Base-by-base conservation (phyloP, 768 basidiomycete genomes). In the Termitomyces bulborhizus region DNA sequence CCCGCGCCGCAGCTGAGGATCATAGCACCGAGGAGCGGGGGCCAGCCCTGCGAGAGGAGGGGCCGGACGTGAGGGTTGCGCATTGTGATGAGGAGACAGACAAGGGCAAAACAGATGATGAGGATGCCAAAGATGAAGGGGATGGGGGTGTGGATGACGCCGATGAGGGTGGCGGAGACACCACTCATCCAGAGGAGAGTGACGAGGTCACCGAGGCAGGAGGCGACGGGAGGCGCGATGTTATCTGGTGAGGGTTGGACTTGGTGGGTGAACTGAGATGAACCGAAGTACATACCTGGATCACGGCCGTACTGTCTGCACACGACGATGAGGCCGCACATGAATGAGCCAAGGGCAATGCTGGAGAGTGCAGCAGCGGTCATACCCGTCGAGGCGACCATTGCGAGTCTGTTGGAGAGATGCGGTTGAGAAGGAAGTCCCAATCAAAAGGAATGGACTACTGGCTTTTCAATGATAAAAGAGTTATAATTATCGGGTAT, bases 161-260 rank as follows among this genome's bases (percentile, higher is more conserved):
- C 71, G 44, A 93, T 82, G 55, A 96, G 79, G n/a, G 82, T 57
- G 2, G 87, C 79, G 6, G 90, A 86, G n/a, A 86, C 75, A 16
- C 73, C 54, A n/a, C 88, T 90, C 27, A 98, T 73, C 53, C 98
- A 83, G 56, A 84, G 78, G 46, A 99, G 82, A 0, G 96, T 96
- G 48, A 98, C 78, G 34, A 99, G 78, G 64, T 98, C 97, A 4
- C 97, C 96, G 2, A 98, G 78, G 62, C 91, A 93, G 3, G 93
- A 83, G 0, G 97, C 97, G 8, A 98, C 78, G 0, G 97, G 94
- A 0, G 97, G 92, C 1, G 95, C 90, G 60, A 98, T 95, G 68
- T 99, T 99, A 66, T 97, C 94, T 93, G 64, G 18, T 15, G 5
- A 6, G 6, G 12, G 41, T 24, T 46, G 13, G 32, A 16, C 3